Evolutionary conservation across 345 rosid genomes (phyloP).

Genomic region (Cardamine chenopodiifolia): DNA sequence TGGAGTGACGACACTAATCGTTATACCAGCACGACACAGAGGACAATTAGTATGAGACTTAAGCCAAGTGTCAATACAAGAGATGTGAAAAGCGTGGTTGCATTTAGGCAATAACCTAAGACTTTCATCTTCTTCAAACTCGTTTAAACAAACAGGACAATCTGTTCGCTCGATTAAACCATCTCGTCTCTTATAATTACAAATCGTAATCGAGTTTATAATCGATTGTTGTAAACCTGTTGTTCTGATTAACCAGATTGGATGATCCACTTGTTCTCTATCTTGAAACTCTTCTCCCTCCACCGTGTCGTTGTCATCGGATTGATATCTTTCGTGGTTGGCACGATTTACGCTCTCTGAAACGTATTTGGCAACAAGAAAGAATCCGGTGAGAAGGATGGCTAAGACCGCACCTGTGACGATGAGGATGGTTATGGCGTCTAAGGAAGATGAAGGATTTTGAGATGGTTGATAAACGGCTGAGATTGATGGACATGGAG

Average conservation of each 20-base stretch:
- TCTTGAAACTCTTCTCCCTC: slow-evolving; percentile 49
- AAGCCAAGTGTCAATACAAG: slow-evolving; percentile 83
- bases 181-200: slow-evolving; percentile 63
- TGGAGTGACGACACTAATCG: slow-evolving; percentile 34
- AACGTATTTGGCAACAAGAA: slow-evolving; percentile 48
- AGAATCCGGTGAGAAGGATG: slow-evolving; percentile 47
- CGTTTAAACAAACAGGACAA: slow-evolving; percentile 75
- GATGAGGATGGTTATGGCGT: slow-evolving; percentile 40
- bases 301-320: slow-evolving; percentile 24
- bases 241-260: slow-evolving; percentile 76
- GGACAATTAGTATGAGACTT: slow-evolving; percentile 70
- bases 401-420: slow-evolving; percentile 47
- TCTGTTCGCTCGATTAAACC: slow-evolving; percentile 72
- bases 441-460: slow-evolving; percentile 42
- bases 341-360: slow-evolving; percentile 38
- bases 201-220: slow-evolving; percentile 66
- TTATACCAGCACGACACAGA: slow-evolving; percentile 57
- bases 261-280: slow-evolving; percentile 64
- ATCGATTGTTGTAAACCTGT: slow-evolving; percentile 71
- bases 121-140: slow-evolving; percentile 67
- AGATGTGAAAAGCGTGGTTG: slow-evolving; percentile 70
- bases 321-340: slow-evolving; percentile 34
- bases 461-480: slow-evolving; percentile 21
- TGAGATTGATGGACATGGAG: slow-evolving; percentile 39
- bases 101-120: slow-evolving; percentile 73